A percentile compares a stretch with the other conserved stretches of the same genome.
These are phyloP conservation scores for Colletotrichum sp. DNA, from an alignment of 2,329 filamentous ascomycete genomes.

Conservation along the genomic window DNA sequence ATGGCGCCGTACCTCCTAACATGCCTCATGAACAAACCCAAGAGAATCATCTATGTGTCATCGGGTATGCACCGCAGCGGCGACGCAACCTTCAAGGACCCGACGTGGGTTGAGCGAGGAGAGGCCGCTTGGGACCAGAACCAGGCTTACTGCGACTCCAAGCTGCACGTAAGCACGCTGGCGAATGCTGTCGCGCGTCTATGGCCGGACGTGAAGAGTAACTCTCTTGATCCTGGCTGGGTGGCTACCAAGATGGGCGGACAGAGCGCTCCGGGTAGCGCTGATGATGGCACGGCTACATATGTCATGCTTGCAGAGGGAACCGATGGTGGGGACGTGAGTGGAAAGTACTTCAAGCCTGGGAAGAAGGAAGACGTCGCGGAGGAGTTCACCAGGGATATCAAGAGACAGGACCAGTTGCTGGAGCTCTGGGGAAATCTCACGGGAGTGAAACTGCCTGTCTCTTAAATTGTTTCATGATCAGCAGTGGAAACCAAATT, in stretches of 20 bases:
- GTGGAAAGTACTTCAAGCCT: conserved; percentile 43
- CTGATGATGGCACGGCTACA: conserved; percentile 50
- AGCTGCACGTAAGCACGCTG: conserved; percentile 61
- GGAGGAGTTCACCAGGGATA: conserved; percentile 37
- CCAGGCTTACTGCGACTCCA: conserved; percentile 54
- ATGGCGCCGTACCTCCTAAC: conserved; percentile 63
- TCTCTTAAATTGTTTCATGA: background rate
- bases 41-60: conserved; percentile 56
- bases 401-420: conserved; percentile 46
- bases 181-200: conserved; percentile 57
- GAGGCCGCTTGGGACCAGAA: conserved; percentile 38
- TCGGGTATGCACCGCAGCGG: conserved; percentile 56
- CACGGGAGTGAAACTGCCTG: conserved; percentile 21
- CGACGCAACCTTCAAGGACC: conserved; percentile 46
- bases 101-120: conserved; percentile 26
- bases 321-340: conserved; percentile 29
- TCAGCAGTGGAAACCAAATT: background rate
- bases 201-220: conserved; percentile 46
- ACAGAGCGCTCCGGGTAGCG: conserved; percentile 46
- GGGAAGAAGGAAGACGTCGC: conserved; percentile 30
- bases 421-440: conserved; percentile 38
- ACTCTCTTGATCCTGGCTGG: conserved; percentile 58
- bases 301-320: conserved; percentile 53
- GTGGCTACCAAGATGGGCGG: conserved; percentile 61
- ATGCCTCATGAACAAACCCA: conserved; percentile 50